Evolutionary conservation across 371 early-diverging fungal genomes (phyloP).

Genomic region (Mucor saturninus): DNA sequence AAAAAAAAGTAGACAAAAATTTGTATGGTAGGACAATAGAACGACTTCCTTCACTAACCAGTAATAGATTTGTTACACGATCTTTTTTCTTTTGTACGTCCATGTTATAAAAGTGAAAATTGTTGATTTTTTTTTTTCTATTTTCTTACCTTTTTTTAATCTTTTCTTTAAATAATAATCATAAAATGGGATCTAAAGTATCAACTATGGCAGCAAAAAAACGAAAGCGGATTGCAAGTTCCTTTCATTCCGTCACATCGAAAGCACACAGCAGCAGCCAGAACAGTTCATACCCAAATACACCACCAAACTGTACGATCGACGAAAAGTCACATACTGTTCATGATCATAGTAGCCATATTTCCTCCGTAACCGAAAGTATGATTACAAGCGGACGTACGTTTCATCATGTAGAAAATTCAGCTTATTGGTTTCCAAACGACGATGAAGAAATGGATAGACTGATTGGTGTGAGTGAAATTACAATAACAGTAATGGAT

Average conservation of each 20-base stretch:
- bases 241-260: slow-evolving; percentile 5
- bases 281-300: background rate
- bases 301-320: background rate
- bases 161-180: background rate
- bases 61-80: slow-evolving; percentile 9
- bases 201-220: slow-evolving; percentile 14
- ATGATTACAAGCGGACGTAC: slow-evolving; percentile 11
- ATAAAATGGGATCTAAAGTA: slow-evolving; percentile 20
- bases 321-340: background rate
- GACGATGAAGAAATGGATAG: slow-evolving; percentile 51
- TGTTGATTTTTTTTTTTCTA: background rate
- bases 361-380: slow-evolving; percentile 13
- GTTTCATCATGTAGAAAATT: slow-evolving; percentile 27
- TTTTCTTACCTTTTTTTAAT: background rate
- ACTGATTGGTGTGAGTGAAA: slow-evolving; percentile 39
- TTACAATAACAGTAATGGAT: background rate
- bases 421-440: slow-evolving; percentile 51
- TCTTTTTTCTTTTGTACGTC: background rate
- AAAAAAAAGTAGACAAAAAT: background rate
- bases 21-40: slow-evolving; percentile 15
- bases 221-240: slow-evolving; percentile 11
- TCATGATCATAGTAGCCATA: background rate
- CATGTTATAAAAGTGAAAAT: background rate
- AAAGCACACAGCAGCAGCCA: slow-evolving; percentile 4
- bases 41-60: slow-evolving; percentile 1